Evolutionary conservation across 306 rosid species (phyloP).

Genomic region (Prunus davidiana): DNA sequence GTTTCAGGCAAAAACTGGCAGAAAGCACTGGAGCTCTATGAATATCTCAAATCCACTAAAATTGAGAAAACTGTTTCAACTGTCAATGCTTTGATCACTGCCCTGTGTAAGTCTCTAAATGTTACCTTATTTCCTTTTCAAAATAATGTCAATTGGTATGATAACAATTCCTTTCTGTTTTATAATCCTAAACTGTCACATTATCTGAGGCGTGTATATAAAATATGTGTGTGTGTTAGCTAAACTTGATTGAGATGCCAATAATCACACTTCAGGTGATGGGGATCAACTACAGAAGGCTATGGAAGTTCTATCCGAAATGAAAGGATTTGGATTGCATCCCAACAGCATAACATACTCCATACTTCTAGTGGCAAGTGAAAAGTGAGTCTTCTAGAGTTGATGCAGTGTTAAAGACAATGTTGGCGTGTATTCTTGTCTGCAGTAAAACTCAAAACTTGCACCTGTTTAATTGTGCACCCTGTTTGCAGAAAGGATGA

Average conservation of each 20-base stretch:
- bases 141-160: neutral
- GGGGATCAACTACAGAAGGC: slow-evolving; percentile 87
- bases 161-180: neutral
- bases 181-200: neutral
- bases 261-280: slow-evolving; percentile 57
- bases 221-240: neutral
- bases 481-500: slow-evolving; percentile 62
- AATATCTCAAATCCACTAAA: slow-evolving; percentile 65
- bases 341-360: slow-evolving; percentile 91
- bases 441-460: neutral
- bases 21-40: slow-evolving; percentile 77
- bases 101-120: slow-evolving; percentile 66
- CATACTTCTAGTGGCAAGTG: slow-evolving; percentile 75
- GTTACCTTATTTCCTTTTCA: neutral
- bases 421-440: slow-evolving; percentile 1
- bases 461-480: slow-evolving; percentile 23
- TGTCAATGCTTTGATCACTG: slow-evolving; percentile 87
- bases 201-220: neutral
- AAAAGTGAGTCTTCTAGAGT: slow-evolving; percentile 53
- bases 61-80: slow-evolving; percentile 68
- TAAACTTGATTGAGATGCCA: slow-evolving; percentile 11
- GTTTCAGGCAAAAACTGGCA: slow-evolving; percentile 86
- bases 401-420: neutral
- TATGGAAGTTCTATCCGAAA: slow-evolving; percentile 72
- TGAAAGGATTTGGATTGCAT: slow-evolving; percentile 69